Percentiles rank a stretch among this genome's conserved stretches.
phyloP scores from a whole-genome alignment of 2,329 filamentous ascomycete genomes.

The Chaetomium sp. region DNA sequence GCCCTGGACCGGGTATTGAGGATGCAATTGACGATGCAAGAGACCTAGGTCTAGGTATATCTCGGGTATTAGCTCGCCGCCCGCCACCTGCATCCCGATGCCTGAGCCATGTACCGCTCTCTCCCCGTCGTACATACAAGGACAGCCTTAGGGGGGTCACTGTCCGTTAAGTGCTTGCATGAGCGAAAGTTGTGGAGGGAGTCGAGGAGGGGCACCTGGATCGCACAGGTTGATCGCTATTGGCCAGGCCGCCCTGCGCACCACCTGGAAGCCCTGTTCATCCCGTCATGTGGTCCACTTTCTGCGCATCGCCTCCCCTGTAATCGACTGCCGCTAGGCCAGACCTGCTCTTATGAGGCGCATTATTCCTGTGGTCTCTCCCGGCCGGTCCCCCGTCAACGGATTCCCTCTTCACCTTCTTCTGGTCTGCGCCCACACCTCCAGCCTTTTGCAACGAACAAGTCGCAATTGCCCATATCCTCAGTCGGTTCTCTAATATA shows the following conservation, averaged over 20 bases:
- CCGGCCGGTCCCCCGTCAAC: slow-evolving; percentile 20
- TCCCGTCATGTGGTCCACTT: slow-evolving; percentile 36
- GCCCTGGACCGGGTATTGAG: not conserved
- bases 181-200: slow-evolving; percentile 22
- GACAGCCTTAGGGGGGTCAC: too few species aligned
- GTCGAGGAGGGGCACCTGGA: slow-evolving; percentile 25
- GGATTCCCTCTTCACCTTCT: slow-evolving; percentile 30
- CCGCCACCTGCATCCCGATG: not conserved
- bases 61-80: slow-evolving; percentile 1
- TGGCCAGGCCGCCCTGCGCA: slow-evolving; percentile 26
- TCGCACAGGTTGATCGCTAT: slow-evolving; percentile 25
- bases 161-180: slow-evolving; percentile 33
- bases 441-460: slow-evolving; percentile 1
- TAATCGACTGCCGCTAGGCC: slow-evolving; percentile 16
- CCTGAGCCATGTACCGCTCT: too few species aligned
- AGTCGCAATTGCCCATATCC: not conserved
- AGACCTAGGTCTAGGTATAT: not conserved
- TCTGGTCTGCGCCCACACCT: slow-evolving; percentile 21
- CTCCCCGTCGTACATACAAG: too few species aligned
- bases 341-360: slow-evolving; percentile 36
- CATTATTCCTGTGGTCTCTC: slow-evolving; percentile 34
- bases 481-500: not conserved
- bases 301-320: slow-evolving; percentile 29
- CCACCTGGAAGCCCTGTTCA: slow-evolving; percentile 27
- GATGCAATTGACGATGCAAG: not conserved